These are phyloP conservation scores for Tulasnella calospora DNA, from an alignment of 768 basidiomycete genomes.

Conservation along the genomic window DNA sequence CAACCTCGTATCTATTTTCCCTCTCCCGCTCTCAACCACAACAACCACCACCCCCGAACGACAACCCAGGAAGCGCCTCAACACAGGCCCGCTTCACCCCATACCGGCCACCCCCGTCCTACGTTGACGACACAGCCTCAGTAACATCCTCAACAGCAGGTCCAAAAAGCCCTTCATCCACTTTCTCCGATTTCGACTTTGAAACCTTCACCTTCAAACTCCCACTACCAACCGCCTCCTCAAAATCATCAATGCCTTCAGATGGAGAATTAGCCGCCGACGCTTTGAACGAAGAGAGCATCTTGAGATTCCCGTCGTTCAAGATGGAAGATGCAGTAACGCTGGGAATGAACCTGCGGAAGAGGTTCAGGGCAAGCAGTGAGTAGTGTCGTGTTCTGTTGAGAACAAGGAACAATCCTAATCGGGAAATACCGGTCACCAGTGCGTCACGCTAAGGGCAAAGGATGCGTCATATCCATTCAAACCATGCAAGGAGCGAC, in stretches of 20 bases:
- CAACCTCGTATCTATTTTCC: conserved; percentile 23
- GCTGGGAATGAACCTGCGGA: conserved; percentile 50
- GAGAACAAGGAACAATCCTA: not conserved
- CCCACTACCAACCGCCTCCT: not conserved
- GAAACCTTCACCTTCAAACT: conserved; percentile 18
- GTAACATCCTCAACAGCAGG: not conserved
- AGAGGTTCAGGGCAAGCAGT: conserved; percentile 68
- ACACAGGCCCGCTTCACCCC: conserved; percentile 8
- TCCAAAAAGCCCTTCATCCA: conserved; percentile 1
- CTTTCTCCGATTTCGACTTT: conserved; percentile 19
- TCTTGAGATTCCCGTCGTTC: conserved; percentile 67
- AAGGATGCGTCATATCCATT: conserved; percentile 75
- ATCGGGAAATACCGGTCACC: not conserved
- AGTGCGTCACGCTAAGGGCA: conserved; percentile 33
- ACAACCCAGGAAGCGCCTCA: conserved; percentile 9
- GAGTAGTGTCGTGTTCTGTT: conserved; percentile 39
- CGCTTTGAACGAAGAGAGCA: conserved; percentile 63
- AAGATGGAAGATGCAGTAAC: conserved; percentile 75
- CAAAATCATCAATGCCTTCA: conserved; percentile 25
- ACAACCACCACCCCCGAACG: not conserved
- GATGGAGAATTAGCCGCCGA: conserved; percentile 33
- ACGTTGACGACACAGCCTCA: not conserved
- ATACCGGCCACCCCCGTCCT: not conserved
- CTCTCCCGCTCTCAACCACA: conserved; percentile 14
- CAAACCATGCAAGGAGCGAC: conserved; percentile 62